phyloP scores from a whole-genome alignment of 2,329 filamentous ascomycete species.

The Aspergillus fructus region DNA sequence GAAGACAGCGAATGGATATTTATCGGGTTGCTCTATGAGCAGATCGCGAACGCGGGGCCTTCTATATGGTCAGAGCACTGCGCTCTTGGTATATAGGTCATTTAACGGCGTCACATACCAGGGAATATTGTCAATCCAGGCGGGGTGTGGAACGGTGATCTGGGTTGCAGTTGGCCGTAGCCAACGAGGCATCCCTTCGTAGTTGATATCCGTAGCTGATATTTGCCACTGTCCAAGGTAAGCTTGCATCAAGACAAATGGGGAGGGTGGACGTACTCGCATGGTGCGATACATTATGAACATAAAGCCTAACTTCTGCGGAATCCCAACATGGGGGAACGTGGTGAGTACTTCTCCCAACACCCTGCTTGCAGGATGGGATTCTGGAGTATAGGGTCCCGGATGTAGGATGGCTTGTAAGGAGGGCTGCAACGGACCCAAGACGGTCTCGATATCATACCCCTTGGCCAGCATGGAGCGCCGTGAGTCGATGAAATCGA shows the following conservation, averaged over 20 bases:
- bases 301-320: not conserved
- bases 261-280: not conserved
- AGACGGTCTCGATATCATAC: not conserved
- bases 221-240: not conserved
- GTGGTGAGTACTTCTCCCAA: not conserved
- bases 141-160: slow-evolving; percentile 3
- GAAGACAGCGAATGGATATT: slow-evolving; percentile 4
- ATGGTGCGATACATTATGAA: not conserved
- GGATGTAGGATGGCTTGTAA: not conserved
- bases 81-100: not conserved
- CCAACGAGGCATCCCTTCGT: slow-evolving; percentile 1
- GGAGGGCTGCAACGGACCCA: not conserved
- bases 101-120: not conserved
- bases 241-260: not conserved
- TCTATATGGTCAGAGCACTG: not conserved
- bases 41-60: slow-evolving; percentile 3
- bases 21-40: not conserved
- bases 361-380: not conserved
- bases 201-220: not conserved
- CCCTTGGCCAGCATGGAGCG: not conserved
- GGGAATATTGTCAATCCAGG: slow-evolving; percentile 9
- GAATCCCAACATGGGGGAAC: not conserved
- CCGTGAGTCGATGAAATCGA: not conserved
- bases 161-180: slow-evolving; percentile 1
- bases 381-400: not conserved